These are phyloP conservation scores for Epichloe gansuensis DNA, from an alignment of 2,329 filamentous ascomycete species.

Conservation along the genomic window DNA sequence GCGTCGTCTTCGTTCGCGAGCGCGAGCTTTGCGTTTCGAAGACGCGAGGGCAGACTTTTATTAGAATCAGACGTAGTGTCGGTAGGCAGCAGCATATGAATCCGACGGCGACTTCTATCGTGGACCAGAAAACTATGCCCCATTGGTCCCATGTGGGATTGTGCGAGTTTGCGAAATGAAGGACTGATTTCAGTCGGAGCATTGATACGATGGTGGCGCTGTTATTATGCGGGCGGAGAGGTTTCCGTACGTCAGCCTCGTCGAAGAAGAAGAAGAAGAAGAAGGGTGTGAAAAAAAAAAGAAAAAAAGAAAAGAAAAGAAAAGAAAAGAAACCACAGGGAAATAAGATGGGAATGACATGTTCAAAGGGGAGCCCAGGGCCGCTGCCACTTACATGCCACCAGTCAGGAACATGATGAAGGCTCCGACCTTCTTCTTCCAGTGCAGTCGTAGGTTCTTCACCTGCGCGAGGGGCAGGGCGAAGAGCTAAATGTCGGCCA, in stretches of 20 bases:
- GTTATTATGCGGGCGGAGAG: background rate
- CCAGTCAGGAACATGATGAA: constrained; percentile 31
- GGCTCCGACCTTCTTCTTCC: constrained; percentile 19
- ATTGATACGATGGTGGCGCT: constrained; percentile 15
- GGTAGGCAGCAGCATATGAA: constrained; percentile 17
- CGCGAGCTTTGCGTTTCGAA: background rate
- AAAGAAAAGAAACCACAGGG: background rate
- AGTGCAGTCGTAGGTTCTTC: constrained; percentile 19
- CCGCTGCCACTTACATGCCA: constrained; percentile 14
- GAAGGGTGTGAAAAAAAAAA: too few relatives aligned
- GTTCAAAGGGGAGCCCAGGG: too few relatives aligned
- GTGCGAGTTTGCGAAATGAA: constrained; percentile 11
- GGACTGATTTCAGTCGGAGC: constrained; percentile 12
- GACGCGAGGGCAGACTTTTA: background rate
- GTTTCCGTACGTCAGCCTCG: too few relatives aligned
- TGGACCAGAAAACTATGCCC: constrained; percentile 13
- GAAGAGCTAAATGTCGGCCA: constrained; percentile 32
- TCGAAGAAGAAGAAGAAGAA: background rate
- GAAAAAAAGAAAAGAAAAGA: too few relatives aligned
- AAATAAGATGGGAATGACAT: background rate
- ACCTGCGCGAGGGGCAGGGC: constrained; percentile 29
- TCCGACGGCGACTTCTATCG: constrained; percentile 14
- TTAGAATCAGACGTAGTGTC: constrained; percentile 13
- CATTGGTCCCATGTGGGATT: constrained; percentile 15
- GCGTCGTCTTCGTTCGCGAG: background rate